Percentiles rank a stretch among this genome's conserved stretches.
Conservation (phyloP, 306 rosid species). For the Pterocarpus santalinus region DNA sequence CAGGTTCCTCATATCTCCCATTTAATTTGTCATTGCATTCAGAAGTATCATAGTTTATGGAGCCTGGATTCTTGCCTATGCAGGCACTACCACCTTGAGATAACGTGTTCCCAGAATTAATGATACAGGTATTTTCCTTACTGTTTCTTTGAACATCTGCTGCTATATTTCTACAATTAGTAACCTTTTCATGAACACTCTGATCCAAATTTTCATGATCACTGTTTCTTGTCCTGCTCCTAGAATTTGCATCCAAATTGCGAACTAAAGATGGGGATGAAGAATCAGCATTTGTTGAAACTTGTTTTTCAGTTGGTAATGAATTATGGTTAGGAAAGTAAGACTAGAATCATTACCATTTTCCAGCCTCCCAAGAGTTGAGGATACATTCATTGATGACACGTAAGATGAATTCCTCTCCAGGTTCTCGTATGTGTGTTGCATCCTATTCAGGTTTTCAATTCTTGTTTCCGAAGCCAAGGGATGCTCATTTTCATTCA, state of each 20-base stretch:
- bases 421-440: conserved; percentile 44
- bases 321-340: conserved; percentile 54
- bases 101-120: conserved; percentile 35
- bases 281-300: conserved; percentile 47
- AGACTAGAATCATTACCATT: conserved; percentile 53
- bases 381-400: conserved; percentile 62
- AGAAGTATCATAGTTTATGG: conserved; percentile 15
- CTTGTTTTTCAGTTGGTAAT: conserved; percentile 46
- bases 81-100: conserved; percentile 17
- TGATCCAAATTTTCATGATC: conserved; percentile 42
- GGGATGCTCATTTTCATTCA: conserved; percentile 46
- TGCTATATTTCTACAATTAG: conserved; percentile 35
- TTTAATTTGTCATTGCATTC: conserved; percentile 33
- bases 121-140: conserved; percentile 24
- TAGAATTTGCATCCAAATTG: conserved; percentile 47
- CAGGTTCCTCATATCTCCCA: conserved; percentile 43
- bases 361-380: conserved; percentile 63
- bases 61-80: conserved; percentile 10
- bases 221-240: conserved; percentile 53
- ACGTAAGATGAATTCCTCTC: conserved; percentile 59
- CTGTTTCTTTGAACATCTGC: conserved; percentile 35
- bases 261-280: conserved; percentile 55
- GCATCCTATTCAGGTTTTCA: conserved; percentile 46
- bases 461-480: conserved; percentile 49
- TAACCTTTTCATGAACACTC: conserved; percentile 40